phyloP scores from a whole-genome alignment of 2,329 filamentous ascomycete genomes.

The Pseudogymnoascus sp. region DNA sequence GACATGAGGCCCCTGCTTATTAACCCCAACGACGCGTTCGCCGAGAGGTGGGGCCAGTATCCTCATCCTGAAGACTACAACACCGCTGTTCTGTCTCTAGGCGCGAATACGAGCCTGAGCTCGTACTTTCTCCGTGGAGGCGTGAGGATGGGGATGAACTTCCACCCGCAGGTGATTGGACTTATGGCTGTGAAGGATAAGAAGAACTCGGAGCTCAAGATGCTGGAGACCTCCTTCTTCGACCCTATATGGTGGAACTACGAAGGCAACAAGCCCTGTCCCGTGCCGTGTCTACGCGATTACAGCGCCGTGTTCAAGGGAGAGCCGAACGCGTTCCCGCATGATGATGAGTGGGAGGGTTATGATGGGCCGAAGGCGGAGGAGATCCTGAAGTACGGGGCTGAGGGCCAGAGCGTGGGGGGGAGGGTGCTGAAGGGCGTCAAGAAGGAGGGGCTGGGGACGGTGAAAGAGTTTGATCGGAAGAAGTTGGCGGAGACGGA shows the following conservation, averaged over 20 bases:
- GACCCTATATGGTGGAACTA: constrained; percentile 49
- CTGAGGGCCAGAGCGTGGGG: neutral
- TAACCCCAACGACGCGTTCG: constrained; percentile 39
- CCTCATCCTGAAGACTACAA: constrained; percentile 46
- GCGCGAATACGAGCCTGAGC: constrained; percentile 46
- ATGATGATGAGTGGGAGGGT: constrained; percentile 45
- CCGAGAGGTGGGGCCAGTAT: constrained; percentile 47
- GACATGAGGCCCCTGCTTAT: constrained; percentile 47
- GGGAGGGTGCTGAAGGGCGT: neutral
- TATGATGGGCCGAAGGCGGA: constrained; percentile 38
- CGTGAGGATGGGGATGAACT: constrained; percentile 49
- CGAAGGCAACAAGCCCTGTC: constrained; percentile 37
- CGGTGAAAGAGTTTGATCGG: constrained; percentile 18
- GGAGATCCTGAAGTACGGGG: constrained; percentile 13
- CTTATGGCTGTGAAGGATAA: constrained; percentile 49
- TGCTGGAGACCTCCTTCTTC: constrained; percentile 49
- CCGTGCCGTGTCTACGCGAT: constrained; percentile 45
- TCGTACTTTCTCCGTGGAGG: constrained; percentile 47
- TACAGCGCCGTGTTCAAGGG: constrained; percentile 45
- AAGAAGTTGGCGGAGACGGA: constrained; percentile 28
- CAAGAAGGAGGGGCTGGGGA: constrained; percentile 15
- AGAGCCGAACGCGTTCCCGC: constrained; percentile 31
- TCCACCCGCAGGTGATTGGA: constrained; percentile 46
- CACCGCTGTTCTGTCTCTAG: constrained; percentile 47
- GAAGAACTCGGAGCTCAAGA: constrained; percentile 43